A percentile compares a stretch with the other conserved stretches of the same genome.
Evolutionary conservation across 371 early-diverging fungal species (phyloP).

Genomic region (Mucor racemosus): DNA sequence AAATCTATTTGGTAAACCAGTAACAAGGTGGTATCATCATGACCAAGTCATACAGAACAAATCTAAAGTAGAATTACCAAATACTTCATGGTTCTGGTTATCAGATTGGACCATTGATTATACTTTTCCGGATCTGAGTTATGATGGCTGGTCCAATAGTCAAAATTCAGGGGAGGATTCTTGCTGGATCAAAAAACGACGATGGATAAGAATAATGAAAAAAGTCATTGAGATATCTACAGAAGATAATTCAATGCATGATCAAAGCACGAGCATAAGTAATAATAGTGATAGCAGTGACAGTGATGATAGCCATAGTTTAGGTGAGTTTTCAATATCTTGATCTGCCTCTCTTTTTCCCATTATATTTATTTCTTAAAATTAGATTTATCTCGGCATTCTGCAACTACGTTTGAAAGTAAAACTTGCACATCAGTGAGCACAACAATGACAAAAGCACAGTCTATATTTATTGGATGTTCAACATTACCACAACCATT

Average conservation of each 20-base stretch:
- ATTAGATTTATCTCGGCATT: not conserved
- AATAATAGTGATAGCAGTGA: not conserved
- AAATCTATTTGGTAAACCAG: not conserved
- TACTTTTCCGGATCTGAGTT: conserved; percentile 51
- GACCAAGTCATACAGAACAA: conserved; percentile 15
- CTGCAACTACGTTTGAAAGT: not conserved
- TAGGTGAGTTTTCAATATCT: not conserved
- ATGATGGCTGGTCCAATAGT: conserved; percentile 64
- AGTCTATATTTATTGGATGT: conserved; percentile 15
- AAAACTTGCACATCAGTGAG: conserved; percentile 22
- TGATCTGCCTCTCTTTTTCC: not conserved
- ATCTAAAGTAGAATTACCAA: conserved; percentile 17
- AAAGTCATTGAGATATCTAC: conserved; percentile 42
- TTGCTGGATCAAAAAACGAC: conserved; percentile 58
- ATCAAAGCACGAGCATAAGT: not conserved
- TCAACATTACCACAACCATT: conserved; percentile 25
- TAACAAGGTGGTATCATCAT: conserved; percentile 30
- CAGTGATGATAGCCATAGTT: conserved; percentile 1
- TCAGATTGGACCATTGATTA: conserved; percentile 72
- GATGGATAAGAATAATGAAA: conserved; percentile 75
- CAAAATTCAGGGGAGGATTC: conserved; percentile 16
- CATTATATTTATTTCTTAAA: not conserved
- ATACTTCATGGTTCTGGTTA: conserved; percentile 73
- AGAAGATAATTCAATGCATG: not conserved
- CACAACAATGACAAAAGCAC: conserved; percentile 25